These are phyloP conservation scores for Tolypocladium sp. DNA, from an alignment of 2,329 filamentous ascomycete species.

Conservation along the genomic window DNA sequence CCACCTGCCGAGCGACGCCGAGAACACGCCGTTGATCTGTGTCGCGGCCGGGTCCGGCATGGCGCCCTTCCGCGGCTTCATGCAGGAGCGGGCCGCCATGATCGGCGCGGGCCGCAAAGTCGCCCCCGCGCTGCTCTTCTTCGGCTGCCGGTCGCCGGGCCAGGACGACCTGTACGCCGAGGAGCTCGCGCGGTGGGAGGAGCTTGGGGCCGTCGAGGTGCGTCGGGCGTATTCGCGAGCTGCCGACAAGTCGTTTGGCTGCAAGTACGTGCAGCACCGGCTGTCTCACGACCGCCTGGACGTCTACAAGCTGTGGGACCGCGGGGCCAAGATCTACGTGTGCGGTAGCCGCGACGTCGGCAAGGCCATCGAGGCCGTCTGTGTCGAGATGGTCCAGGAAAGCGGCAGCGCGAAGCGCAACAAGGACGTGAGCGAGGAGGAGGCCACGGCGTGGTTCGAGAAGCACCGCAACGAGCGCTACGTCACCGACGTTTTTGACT, in stretches of 20 bases:
- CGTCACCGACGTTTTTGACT: slow-evolving; percentile 53
- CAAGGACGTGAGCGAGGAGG: slow-evolving; percentile 25
- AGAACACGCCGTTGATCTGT: slow-evolving; percentile 40
- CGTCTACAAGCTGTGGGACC: slow-evolving; percentile 27
- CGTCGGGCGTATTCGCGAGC: slow-evolving; percentile 46
- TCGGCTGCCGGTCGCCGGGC: slow-evolving; percentile 48
- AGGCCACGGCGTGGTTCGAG: slow-evolving; percentile 38
- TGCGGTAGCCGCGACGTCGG: slow-evolving; percentile 51
- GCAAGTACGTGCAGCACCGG: slow-evolving; percentile 37
- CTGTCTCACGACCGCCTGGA: slow-evolving; percentile 26
- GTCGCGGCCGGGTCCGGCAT: slow-evolving; percentile 46
- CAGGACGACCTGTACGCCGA: slow-evolving; percentile 52
- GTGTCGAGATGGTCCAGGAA: slow-evolving; percentile 24
- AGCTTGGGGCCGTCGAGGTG: slow-evolving; percentile 49
- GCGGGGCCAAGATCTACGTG: slow-evolving; percentile 49
- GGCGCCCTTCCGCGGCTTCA: slow-evolving; percentile 54
- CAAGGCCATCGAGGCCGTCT: slow-evolving; percentile 33
- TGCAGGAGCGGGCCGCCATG: slow-evolving; percentile 50
- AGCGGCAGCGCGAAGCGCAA: slow-evolving; percentile 9
- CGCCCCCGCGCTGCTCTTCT: slow-evolving; percentile 55
- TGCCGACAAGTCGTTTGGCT: slow-evolving; percentile 34
- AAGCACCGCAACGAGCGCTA: slow-evolving; percentile 44
- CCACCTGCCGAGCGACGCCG: slow-evolving; percentile 35
- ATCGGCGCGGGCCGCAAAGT: slow-evolving; percentile 39
- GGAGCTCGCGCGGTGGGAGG: slow-evolving; percentile 50